These are phyloP conservation scores for Trichoderma endophyticum DNA, from an alignment of 2,329 filamentous ascomycete species.

Conservation along the genomic window DNA sequence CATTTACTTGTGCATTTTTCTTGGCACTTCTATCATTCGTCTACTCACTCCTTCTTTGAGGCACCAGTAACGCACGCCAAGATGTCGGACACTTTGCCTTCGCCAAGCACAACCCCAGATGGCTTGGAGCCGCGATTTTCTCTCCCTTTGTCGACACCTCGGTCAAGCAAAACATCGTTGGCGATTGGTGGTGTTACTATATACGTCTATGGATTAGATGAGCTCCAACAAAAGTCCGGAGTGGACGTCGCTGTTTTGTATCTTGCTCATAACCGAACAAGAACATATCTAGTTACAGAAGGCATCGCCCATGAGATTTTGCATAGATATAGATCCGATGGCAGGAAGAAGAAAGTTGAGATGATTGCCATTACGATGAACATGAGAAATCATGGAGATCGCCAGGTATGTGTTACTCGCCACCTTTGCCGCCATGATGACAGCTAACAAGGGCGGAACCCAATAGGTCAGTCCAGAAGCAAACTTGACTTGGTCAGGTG, in stretches of 20 bases:
- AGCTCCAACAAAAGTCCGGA: not conserved
- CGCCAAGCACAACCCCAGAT: not conserved
- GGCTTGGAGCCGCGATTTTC: constrained; percentile 2
- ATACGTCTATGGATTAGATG: not conserved
- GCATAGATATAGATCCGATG: not conserved
- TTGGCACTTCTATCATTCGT: not conserved
- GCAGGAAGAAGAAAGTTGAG: not conserved
- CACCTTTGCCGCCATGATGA: not conserved
- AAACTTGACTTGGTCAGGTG: not conserved
- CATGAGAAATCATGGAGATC: constrained; percentile 9
- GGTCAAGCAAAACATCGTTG: not conserved
- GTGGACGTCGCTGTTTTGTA: not conserved
- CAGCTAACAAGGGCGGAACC: not conserved
- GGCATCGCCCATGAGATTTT: constrained; percentile 8
- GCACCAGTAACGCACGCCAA: not conserved
- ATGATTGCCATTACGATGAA: constrained; percentile 4
- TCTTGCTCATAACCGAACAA: constrained; percentile 4
- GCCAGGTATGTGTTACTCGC: not conserved
- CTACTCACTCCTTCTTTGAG: not conserved
- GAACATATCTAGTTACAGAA: constrained; percentile 1
- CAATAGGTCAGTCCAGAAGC: not conserved
- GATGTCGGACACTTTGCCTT: not conserved
- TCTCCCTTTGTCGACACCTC: not conserved
- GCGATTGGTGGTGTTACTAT: not conserved
- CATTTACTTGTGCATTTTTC: not conserved